Evolutionary conservation across 192 early-diverging fungal species (phyloP), one percentile per base, ranked within the genome.

Genomic region (Mortierella antarctica): DNA sequence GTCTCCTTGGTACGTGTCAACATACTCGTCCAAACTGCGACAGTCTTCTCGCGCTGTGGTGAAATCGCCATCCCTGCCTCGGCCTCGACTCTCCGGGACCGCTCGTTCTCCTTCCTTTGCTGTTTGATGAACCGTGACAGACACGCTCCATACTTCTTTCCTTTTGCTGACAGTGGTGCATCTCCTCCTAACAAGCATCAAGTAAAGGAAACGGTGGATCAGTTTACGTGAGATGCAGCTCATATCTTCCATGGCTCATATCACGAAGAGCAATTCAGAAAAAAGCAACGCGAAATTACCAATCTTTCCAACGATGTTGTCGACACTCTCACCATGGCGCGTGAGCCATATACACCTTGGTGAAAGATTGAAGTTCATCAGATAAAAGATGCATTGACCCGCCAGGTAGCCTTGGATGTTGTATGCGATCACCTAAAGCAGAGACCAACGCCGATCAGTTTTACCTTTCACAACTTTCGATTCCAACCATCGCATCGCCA

Each of bases 301-400:
- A 67, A 99, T 95, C 63, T 92, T 90, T 42, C 92, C 94, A 1
- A 83, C 67, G 12, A 89, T 73, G 76, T 99, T 99, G 86, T 96
- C 97, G 31, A 85, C 84, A 88, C 89, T 91, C 82, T 99, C 95
- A 45, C 97, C 97, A 83, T 99, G 97, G 44, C 97, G 86, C 42
- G 95, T 96, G 31, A 99, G 84, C 88, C 94, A 99, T 52, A 99
- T 77, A 57, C 57, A 56, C 9, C 82, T 76, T 82, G 86, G 91
- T 84, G 73, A 88, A 76, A 65, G 90, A 73, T 99, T 95, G 80
- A 98, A 98, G 83, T 99, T 97, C 97, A 98, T 98, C 67, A 99
- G 81, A 75, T 98, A 99, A 76, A 99, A 98, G 57, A 99, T 95
- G 45, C 95, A 95, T 82, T 99, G 98, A 18, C 93, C 92, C 44